A percentile compares a stretch with the other conserved stretches of the same genome.
Conservation (phyloP, 129 eudicot species). For the Helianthus annuus region HanXRQr2.0-SUNRISE NC_035443.2:111720913-111721412, state of each 20-base stretch:
- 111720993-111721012: slow-evolving; percentile 13
- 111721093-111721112: slow-evolving; percentile 69
- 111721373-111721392: not conserved
- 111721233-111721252: not conserved
- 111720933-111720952: slow-evolving; percentile 85
- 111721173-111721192: slow-evolving; percentile 33
- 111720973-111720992: slow-evolving; percentile 54
- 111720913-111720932: slow-evolving; percentile 82
- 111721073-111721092: slow-evolving; percentile 61
- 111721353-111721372: not conserved
- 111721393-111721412: not conserved
- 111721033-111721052: slow-evolving; percentile 9
- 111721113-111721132: slow-evolving; percentile 62
- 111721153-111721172: slow-evolving; percentile 66
- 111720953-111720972: slow-evolving; percentile 92
- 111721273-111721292: not conserved
- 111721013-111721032: slow-evolving; percentile 15
- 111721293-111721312: not conserved
- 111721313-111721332: not conserved
- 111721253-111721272: slow-evolving; percentile 6
- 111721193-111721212: not conserved
- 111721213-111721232: too few species aligned
- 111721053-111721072: slow-evolving; percentile 24
- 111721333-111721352: not conserved
- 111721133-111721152: slow-evolving; percentile 64